phyloP scores from a whole-genome alignment of 148 eudicot genomes.

The Chenopodium formosanum region DNA sequence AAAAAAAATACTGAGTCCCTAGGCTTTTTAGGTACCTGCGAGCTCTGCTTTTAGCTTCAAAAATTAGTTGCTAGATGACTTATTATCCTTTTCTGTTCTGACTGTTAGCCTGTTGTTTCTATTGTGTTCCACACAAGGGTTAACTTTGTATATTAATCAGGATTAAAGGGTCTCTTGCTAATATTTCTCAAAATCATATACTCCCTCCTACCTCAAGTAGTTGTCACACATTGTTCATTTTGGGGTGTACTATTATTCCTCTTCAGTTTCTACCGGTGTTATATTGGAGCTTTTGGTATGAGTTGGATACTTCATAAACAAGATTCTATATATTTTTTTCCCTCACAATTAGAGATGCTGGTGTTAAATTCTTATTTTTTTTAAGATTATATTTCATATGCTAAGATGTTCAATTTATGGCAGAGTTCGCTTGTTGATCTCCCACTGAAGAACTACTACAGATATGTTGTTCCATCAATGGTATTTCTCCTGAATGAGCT shows the following conservation, averaged over 20 bases:
- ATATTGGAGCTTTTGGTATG: not conserved
- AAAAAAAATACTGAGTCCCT: not conserved
- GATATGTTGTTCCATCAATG: constrained; percentile 87
- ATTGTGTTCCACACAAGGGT: not conserved
- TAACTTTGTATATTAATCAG: not conserved
- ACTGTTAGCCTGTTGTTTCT: not conserved
- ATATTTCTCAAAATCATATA: not conserved
- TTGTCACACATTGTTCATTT: not conserved
- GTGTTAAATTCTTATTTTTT: not conserved
- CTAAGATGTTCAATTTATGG: constrained; percentile 32
- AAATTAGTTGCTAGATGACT: not conserved
- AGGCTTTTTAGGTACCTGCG: not conserved
- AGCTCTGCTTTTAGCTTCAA: not conserved
- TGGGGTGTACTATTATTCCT: not conserved
- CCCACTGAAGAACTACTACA: constrained; percentile 93
- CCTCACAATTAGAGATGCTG: too few relatives aligned
- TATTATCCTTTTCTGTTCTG: not conserved
- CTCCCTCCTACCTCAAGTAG: not conserved
- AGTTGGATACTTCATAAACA: too few relatives aligned
- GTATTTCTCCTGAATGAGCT: constrained; percentile 36
- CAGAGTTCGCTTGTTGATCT: constrained; percentile 99
- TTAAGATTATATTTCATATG: not conserved
- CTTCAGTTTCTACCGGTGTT: not conserved
- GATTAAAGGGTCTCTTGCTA: not conserved
- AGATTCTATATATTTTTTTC: too few relatives aligned